Conservation (phyloP, 768 basidiomycete species). For the Kwoniella europaea region DNA sequence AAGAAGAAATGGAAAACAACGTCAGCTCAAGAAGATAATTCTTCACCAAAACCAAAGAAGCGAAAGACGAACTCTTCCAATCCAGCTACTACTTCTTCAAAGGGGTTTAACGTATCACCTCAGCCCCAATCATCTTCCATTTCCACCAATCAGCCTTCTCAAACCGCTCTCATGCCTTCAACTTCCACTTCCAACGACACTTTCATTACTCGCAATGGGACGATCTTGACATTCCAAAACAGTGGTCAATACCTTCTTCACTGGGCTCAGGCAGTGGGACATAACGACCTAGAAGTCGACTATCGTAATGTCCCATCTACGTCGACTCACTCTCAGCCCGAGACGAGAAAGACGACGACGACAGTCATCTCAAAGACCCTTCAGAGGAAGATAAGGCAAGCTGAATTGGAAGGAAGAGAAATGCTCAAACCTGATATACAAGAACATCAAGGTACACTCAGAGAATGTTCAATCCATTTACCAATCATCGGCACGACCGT, state of each 20-base stretch:
- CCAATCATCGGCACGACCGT: conserved; percentile 14
- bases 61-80: not conserved
- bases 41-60: not conserved
- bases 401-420: not conserved
- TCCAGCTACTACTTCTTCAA: not conserved
- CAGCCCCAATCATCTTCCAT: not conserved
- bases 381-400: not conserved
- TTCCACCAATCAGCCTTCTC: not conserved
- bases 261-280: conserved; percentile 33
- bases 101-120: not conserved
- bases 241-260: conserved; percentile 25
- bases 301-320: not conserved
- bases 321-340: not conserved
- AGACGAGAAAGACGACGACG: too few relatives aligned
- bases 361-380: not conserved
- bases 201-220: not conserved
- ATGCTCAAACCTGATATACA: conserved; percentile 13
- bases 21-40: not conserved
- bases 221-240: conserved; percentile 25
- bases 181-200: not conserved
- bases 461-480: conserved; percentile 28
- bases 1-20: not conserved
- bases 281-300: conserved; percentile 12
- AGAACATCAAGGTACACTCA: conserved; percentile 19
- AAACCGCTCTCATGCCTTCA: not conserved